These are phyloP conservation scores for Paspalum notatum DNA, from an alignment of 176 grass and related monocot genomes.

Conservation along the genomic window DNA sequence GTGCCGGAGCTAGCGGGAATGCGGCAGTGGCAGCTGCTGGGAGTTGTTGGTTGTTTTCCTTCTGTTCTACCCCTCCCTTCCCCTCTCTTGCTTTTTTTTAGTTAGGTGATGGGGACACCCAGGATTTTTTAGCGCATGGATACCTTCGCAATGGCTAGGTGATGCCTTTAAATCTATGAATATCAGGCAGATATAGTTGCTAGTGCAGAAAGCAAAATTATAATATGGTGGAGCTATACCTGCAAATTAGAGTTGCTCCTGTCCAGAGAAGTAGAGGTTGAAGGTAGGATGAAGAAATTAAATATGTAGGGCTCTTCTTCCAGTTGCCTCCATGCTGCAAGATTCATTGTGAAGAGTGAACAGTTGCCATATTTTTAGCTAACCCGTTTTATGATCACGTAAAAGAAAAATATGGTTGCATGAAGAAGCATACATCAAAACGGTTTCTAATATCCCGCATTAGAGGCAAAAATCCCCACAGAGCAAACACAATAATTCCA, in stretches of 20 bases:
- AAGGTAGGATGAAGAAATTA: slow-evolving; percentile 83
- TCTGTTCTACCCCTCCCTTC: no score
- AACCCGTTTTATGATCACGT: slow-evolving; percentile 1
- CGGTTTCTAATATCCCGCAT: slow-evolving; percentile 71
- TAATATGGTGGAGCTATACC: slow-evolving; percentile 48
- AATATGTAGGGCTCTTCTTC: slow-evolving; percentile 88
- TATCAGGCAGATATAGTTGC: slow-evolving; percentile 27
- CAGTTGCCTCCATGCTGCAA: slow-evolving; percentile 82
- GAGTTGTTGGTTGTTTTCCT: no score
- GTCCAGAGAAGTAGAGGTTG: slow-evolving; percentile 97
- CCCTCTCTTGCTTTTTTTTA: no score
- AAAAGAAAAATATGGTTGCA: slow-evolving; percentile 18
- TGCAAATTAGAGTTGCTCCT: slow-evolving; percentile 81
- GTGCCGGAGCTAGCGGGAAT: no score
- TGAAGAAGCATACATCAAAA: slow-evolving; percentile 67
- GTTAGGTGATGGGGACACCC: no score
- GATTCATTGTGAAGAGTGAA: slow-evolving; percentile 43
- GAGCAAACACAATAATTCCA: slow-evolving; percentile 83
- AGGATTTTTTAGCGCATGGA: no score
- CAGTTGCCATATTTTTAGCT: slow-evolving; percentile 35
- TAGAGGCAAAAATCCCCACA: slow-evolving; percentile 82
- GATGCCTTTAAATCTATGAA: neutral
- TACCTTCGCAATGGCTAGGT: no score
- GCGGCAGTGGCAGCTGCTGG: no score
- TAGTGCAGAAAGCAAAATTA: slow-evolving; percentile 18